Evolutionary conservation across 345 rosid species (phyloP).

Genomic region (Linum tenue): DNA sequence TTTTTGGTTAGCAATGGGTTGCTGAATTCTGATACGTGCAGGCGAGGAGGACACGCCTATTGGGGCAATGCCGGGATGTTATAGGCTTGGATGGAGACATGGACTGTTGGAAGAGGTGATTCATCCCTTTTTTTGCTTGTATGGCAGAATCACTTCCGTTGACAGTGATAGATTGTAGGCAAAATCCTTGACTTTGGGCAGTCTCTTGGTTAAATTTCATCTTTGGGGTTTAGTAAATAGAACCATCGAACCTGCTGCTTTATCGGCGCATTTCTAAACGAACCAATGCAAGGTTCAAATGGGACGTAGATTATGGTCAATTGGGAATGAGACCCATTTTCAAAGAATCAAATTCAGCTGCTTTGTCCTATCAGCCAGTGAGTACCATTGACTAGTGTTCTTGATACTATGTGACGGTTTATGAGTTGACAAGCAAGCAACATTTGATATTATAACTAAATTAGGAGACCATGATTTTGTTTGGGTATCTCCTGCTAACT

Average conservation of each 20-base stretch:
- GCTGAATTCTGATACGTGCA: constrained; percentile 19
- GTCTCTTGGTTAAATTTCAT: background rate
- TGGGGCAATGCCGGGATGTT: constrained; percentile 99
- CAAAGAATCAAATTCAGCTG: too few relatives aligned
- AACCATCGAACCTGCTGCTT: too few relatives aligned
- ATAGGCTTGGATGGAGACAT: constrained; percentile 94
- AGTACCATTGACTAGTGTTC: too few relatives aligned
- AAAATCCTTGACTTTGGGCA: background rate
- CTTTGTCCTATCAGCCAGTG: too few relatives aligned
- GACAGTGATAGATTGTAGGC: background rate
- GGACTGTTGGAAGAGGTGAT: constrained; percentile 82
- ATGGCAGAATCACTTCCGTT: background rate
- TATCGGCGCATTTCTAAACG: too few relatives aligned
- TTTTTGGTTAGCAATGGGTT: background rate
- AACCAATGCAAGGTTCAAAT: too few relatives aligned
- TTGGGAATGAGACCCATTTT: too few relatives aligned
- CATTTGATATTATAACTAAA: too few relatives aligned
- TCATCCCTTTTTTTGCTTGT: background rate
- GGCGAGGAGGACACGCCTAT: constrained; percentile 94
- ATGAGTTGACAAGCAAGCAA: too few relatives aligned
- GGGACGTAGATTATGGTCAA: background rate
- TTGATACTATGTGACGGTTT: too few relatives aligned
- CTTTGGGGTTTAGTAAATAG: background rate
- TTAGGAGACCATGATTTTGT: too few relatives aligned
- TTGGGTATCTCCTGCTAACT: too few relatives aligned